A percentile compares a stretch with the other conserved stretches of the same genome.
These are phyloP conservation scores for Fraxinus albicans DNA, from an alignment of 305 asterid genomes.

Conservation along the genomic window DNA sequence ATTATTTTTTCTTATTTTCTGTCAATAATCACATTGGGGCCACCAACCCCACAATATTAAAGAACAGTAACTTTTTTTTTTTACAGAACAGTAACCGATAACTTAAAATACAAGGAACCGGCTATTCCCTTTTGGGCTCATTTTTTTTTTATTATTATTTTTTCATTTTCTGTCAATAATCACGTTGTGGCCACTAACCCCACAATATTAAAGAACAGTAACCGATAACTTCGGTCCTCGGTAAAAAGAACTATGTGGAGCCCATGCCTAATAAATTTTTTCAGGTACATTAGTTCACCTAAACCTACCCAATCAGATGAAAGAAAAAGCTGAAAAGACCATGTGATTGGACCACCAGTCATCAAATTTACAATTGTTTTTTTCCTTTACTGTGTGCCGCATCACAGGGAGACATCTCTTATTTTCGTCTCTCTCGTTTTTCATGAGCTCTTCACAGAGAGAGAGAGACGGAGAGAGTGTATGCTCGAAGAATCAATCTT, in stretches of 20 bases:
- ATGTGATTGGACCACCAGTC: not conserved
- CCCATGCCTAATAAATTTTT: not conserved
- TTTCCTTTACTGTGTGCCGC: slow-evolving; percentile 4
- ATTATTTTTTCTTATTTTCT: no score
- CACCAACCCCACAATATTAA: not conserved
- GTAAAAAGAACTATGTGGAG: slow-evolving; percentile 12
- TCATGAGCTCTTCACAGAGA: slow-evolving; percentile 36
- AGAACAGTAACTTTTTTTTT: not conserved
- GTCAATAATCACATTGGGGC: not conserved
- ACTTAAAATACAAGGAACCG: not conserved
- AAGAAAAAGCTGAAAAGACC: not conserved
- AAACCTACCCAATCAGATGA: not conserved
- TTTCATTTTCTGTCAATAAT: not conserved
- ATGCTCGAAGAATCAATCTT: slow-evolving; percentile 18
- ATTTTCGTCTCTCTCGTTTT: slow-evolving; percentile 18
- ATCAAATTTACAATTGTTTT: not conserved
- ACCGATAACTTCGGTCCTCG: slow-evolving; percentile 33
- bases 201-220: not conserved
- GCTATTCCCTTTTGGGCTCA: not conserved
- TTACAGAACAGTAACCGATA: not conserved
- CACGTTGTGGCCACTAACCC: not conserved
- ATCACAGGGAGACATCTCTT: not conserved
- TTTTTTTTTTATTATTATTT: not conserved
- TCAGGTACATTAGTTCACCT: slow-evolving; percentile 2
- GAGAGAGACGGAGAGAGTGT: slow-evolving; percentile 17